Base-by-base conservation (phyloP, 2,329 filamentous ascomycete genomes). In the Colletotrichum paranaense region DNA sequence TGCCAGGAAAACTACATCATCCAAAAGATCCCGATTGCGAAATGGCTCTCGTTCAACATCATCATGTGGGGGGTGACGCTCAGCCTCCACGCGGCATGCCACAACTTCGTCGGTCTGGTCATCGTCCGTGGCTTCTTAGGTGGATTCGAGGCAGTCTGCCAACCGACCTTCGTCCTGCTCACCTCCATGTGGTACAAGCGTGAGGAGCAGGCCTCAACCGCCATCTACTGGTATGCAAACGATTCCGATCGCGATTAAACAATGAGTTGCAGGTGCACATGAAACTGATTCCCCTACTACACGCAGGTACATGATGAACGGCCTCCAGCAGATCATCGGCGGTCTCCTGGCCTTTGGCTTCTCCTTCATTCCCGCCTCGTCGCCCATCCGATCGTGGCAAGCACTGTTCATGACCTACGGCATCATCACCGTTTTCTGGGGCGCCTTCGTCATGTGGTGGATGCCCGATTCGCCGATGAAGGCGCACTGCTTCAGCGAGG, bases 391-490 rank as follows among this genome's bases (percentile, higher is more conserved):
- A 16, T 82, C 81, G 9, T 85, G 84, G 83, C 84, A 85, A 63
- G 81, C 84, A 4, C 78, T 86, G 5, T 86, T 86, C 73, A 77
- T 86, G 6, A 79, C 84, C 7, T 80, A 86, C 9, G 85, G 85
- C 1, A 74, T 80, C 4, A 73, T 80, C 1, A 86, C 82, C 3
- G 78, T 78, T 9, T 71, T 77, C 4, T 83, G 79, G 78, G 82
- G 81, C 19, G 62, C 80, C 26, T 79, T 84, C 16, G 80, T 85
- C 62, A 79, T 80, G 11, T 80, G 80, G 74, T 83, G 80, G 75
- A 81, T 90, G 24, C 87, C 87, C 0, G 87, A 90, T 75, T 85
- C 83, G 55, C 88, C 89, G 0, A 83, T 85, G 63, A 87, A 86
- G 66, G 87, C 88, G 3, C 84, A 82, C 30, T 89, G 89, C 73